These are phyloP conservation scores for Botryotinia narcissicola DNA, from an alignment of 2,329 filamentous ascomycete genomes.

Conservation along the genomic window DNA sequence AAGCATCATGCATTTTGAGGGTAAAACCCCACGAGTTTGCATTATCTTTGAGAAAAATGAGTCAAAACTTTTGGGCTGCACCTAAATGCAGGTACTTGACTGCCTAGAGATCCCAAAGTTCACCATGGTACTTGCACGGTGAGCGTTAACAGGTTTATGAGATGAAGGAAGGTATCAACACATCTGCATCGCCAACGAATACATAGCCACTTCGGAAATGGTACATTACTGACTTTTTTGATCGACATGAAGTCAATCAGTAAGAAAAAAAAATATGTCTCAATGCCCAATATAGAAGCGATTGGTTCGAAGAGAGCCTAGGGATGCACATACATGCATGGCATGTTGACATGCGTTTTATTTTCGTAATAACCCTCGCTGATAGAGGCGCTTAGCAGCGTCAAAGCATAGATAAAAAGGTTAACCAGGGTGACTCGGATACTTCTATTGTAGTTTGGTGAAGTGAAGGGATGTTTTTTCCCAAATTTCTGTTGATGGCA, in stretches of 20 bases:
- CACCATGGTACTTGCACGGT: not conserved
- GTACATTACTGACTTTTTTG: not conserved
- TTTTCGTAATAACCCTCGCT: not conserved
- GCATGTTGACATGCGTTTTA: not conserved
- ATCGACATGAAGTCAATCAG: not conserved
- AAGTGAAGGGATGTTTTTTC: not conserved
- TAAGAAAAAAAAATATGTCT: not conserved
- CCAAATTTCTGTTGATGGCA: not conserved
- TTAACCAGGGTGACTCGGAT: slow-evolving; percentile 1
- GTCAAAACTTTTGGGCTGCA: slow-evolving; percentile 3
- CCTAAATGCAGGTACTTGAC: slow-evolving; percentile 14
- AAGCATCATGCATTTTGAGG: no score
- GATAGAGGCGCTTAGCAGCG: slow-evolving; percentile 14
- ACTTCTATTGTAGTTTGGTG: not conserved
- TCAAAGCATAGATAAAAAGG: slow-evolving; percentile 5
- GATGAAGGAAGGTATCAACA: not conserved
- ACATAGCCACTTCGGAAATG: not conserved
- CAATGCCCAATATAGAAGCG: slow-evolving; percentile 10
- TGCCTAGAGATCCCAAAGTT: not conserved
- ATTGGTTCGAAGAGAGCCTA: slow-evolving; percentile 3
- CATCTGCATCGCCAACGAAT: slow-evolving; percentile 15
- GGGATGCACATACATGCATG: not conserved
- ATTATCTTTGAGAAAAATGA: not conserved
- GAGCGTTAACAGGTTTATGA: not conserved
- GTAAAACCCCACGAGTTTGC: slow-evolving; percentile 8